These are phyloP conservation scores for fission yeast (Schizosaccharomyces pombe) DNA, from an alignment of 805 yeast genomes.

Conservation along the genomic window DNA sequence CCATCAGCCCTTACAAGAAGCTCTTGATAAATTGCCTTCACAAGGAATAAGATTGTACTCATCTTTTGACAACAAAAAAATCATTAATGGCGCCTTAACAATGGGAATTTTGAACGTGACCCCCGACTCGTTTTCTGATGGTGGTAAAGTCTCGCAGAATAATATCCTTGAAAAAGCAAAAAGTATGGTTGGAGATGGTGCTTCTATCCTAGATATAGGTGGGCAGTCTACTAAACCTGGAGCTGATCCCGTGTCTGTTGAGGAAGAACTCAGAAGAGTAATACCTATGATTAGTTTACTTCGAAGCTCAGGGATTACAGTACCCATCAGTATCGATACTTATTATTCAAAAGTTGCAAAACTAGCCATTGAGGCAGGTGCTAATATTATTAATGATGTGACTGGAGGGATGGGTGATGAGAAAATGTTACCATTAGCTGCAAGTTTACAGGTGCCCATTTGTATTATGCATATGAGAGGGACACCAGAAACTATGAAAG, in stretches of 20 bases:
- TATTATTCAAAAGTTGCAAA: slow-evolving; percentile 56
- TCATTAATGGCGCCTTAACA: slow-evolving; percentile 15
- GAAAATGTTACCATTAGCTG: slow-evolving; percentile 43
- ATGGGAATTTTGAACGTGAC: slow-evolving; percentile 84
- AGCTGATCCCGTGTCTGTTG: slow-evolving; percentile 31
- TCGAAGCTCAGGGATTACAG: slow-evolving; percentile 22
- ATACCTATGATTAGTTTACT: slow-evolving; percentile 45
- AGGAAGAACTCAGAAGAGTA: slow-evolving; percentile 50
- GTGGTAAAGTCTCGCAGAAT: slow-evolving; percentile 26
- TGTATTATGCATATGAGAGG: slow-evolving; percentile 74
- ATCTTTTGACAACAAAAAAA: background rate
- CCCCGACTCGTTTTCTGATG: slow-evolving; percentile 91
- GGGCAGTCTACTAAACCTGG: slow-evolving; percentile 90
- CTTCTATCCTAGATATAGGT: slow-evolving; percentile 71
- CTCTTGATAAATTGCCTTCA: background rate
- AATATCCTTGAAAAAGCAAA: slow-evolving; percentile 25
- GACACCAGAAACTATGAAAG: slow-evolving; percentile 46
- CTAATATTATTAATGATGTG: slow-evolving; percentile 78
- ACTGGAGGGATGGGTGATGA: slow-evolving; percentile 57
- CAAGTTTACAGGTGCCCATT: slow-evolving; percentile 42
- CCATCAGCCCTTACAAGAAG: slow-evolving; percentile 35
- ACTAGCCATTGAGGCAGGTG: slow-evolving; percentile 47
- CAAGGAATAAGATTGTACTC: background rate
- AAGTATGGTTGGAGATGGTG: slow-evolving; percentile 32
- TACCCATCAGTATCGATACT: slow-evolving; percentile 67